Evolutionary conservation across 352 stramenopile species (phyloP).

Genomic region (Phytopythium vexans): DNA sequence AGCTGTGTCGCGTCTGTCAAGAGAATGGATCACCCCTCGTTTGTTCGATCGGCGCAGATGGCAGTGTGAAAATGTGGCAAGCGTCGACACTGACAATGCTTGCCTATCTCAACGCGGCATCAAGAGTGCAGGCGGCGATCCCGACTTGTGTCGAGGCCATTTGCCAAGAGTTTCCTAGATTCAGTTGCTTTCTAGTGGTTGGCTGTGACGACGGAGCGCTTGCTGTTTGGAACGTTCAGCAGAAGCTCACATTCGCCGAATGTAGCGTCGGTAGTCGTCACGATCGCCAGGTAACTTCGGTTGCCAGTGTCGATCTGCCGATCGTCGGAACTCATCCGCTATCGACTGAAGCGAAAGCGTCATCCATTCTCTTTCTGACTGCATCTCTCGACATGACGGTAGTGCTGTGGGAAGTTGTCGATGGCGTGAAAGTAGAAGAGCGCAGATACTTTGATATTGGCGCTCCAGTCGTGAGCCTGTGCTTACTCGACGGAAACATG

Average conservation of each 20-base stretch:
- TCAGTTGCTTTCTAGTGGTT: conserved; percentile 14
- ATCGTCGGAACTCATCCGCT: no score
- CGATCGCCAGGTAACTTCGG: conserved; percentile 36
- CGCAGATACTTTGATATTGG: conserved; percentile 64
- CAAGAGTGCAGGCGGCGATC: conserved; percentile 18
- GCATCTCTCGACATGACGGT: conserved; percentile 66
- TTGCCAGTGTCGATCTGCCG: conserved; percentile 9
- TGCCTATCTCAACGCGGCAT: conserved; percentile 34
- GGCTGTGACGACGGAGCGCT: conserved; percentile 60
- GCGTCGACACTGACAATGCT: conserved; percentile 30
- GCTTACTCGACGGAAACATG: conserved; percentile 19
- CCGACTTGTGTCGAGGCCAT: conserved; percentile 40
- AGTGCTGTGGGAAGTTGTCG: conserved; percentile 45
- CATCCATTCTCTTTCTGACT: conserved; percentile 26
- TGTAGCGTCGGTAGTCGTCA: conserved; percentile 30
- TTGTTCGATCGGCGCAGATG: conserved; percentile 44
- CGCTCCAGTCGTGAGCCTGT: conserved; percentile 40
- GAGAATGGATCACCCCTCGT: conserved; percentile 7
- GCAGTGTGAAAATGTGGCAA: conserved; percentile 63
- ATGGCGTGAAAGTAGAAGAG: conserved; percentile 28
- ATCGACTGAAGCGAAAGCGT: not conserved
- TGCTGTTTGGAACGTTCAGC: conserved; percentile 29
- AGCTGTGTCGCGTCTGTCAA: conserved; percentile 17
- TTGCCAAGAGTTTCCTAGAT: not conserved
- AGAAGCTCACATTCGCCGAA: conserved; percentile 16